Base-by-base conservation (phyloP, 441 rosid species). In the Lepidium campestre region DNA sequence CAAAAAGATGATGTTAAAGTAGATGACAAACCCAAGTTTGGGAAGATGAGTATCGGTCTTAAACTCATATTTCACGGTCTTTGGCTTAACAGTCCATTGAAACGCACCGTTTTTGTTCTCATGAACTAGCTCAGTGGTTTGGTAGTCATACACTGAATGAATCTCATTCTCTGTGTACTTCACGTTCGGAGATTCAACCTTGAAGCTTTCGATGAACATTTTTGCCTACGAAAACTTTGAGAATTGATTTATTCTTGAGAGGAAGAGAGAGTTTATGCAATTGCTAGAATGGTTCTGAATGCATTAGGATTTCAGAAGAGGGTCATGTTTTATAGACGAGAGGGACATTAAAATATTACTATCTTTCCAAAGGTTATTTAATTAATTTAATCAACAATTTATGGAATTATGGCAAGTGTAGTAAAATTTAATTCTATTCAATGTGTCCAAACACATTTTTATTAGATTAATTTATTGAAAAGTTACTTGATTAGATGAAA, bases 11-110 rank as follows among this genome's bases (percentile, higher is more conserved):
- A 35, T 14, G 36, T n/a, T 1, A 54, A 25, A 62, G 34, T 46
- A 12, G 32, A 57, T 4, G 48, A 34, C 62, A 34, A 49, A 91
- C 98, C 98, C 35, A 52, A 27, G 57, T 17, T 12, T 93, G 18
- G 97, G 97, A 71, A 89, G 87, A 79, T 49, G 84, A 65, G 69
- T 75, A 47, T 87, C 83, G 23, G 97, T 93, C 76, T 82, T 91
- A 78, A 93, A 93, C 70, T 91, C 93, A 65, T 91, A 93, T 80
- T 85, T 77, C 60, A 93, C 96, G 47, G 86, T 73, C 64, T 87
- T 93, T 50, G 99, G 99, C 77, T 82, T 87, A 39, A 91, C 96
- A 54, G 78, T 76, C 99, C 99, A 93, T 57, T 91, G 88, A 45
- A 85, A 91, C 20, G 87, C 65, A 8, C 97, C 97, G 64, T 83